These are phyloP conservation scores for Ceratocystis papillata DNA, from an alignment of 2,329 filamentous ascomycete genomes.

Conservation along the genomic window DNA sequence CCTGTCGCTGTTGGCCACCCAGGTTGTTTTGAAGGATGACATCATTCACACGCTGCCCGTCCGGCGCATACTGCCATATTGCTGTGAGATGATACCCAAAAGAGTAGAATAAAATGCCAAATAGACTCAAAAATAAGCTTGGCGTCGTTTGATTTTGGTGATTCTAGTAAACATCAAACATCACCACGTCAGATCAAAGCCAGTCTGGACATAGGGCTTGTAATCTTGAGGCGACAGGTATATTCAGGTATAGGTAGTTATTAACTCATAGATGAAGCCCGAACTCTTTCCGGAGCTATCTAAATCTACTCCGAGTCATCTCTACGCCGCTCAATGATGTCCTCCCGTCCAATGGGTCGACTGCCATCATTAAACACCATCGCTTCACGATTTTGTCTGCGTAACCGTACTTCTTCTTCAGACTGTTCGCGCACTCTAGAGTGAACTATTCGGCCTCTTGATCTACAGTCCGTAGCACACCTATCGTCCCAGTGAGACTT, in stretches of 20 bases:
- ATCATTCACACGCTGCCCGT: too few species aligned
- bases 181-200: neutral
- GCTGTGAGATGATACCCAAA: neutral
- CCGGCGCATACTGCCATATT: neutral
- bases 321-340: constrained; percentile 57
- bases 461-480: constrained; percentile 18
- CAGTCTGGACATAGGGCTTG: neutral
- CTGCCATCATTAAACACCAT: constrained; percentile 87
- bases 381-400: constrained; percentile 69
- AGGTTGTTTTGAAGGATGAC: too few species aligned
- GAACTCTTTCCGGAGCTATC: neutral
- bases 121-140: neutral
- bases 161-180: neutral
- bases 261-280: neutral
- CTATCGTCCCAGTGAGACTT: constrained; percentile 24
- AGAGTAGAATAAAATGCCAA: neutral
- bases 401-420: constrained; percentile 57
- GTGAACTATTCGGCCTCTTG: constrained; percentile 27
- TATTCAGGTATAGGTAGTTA: too few species aligned
- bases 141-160: neutral
- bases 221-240: too few species aligned
- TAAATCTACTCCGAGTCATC: constrained; percentile 10
- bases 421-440: constrained; percentile 41
- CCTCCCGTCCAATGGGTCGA: constrained; percentile 57
- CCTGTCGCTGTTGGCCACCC: too few species aligned